Conservation (phyloP, 371 early-diverging fungal species). For the Chytridium lagenaria region DNA sequence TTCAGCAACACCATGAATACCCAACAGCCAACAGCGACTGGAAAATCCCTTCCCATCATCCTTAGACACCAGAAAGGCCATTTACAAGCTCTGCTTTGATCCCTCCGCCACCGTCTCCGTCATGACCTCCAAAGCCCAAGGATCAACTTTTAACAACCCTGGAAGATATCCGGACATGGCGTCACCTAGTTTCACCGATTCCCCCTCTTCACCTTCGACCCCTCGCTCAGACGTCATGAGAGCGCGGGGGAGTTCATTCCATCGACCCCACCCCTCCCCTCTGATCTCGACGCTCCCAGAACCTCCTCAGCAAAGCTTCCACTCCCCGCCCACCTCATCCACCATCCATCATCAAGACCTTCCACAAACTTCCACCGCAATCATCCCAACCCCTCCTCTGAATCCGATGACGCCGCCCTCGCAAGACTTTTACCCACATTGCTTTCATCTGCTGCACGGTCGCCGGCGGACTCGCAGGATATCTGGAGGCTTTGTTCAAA, state of each 20-base stretch:
- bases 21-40: too few species aligned
- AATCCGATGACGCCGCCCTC: neutral
- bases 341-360: neutral
- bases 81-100: constrained; percentile 22
- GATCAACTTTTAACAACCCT: too few species aligned
- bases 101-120: constrained; percentile 44
- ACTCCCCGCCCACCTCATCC: constrained; percentile 9
- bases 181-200: neutral
- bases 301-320: neutral
- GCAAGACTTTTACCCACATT: neutral
- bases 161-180: too few species aligned
- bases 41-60: too few species aligned
- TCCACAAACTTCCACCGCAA: too few species aligned
- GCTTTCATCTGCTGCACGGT: constrained; percentile 29
- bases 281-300: neutral
- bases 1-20: too few species aligned
- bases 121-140: constrained; percentile 41
- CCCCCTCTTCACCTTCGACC: neutral
- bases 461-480: constrained; percentile 57
- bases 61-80: constrained; percentile 8
- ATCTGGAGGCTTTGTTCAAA: constrained; percentile 87
- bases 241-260: too few species aligned
- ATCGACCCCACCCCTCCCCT: too few species aligned
- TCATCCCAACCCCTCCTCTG: too few species aligned
- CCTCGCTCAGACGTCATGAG: too few species aligned